Percentiles rank a stretch among this genome's conserved stretches.
phyloP scores from a whole-genome alignment of 169 alveolate genomes.

The Neospora caninum region DNA sequence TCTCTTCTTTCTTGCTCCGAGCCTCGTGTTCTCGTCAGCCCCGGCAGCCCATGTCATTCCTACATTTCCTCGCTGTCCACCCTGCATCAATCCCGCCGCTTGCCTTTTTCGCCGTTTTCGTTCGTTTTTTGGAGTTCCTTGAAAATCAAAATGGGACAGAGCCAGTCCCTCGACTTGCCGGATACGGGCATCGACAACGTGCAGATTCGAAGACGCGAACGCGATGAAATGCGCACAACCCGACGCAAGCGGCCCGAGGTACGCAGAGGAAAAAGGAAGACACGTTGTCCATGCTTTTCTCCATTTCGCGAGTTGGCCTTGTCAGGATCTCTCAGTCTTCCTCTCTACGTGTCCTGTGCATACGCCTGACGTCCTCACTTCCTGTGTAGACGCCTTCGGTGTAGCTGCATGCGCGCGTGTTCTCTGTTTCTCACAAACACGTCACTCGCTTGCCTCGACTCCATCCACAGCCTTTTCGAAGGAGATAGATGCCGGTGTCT shows the following conservation, averaged over 20 bases:
- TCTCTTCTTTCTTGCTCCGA: neutral
- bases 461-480: too few relatives aligned
- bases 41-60: neutral
- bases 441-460: too few relatives aligned
- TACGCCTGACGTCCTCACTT: too few relatives aligned
- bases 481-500: too few relatives aligned
- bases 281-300: neutral
- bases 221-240: neutral
- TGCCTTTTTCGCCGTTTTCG: neutral
- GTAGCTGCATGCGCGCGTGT: neutral
- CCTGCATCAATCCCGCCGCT: neutral
- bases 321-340: neutral
- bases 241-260: neutral
- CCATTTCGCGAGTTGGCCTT: neutral
- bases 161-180: neutral
- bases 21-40: too few relatives aligned
- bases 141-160: constrained; percentile 20
- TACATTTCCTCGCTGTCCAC: neutral
- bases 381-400: neutral
- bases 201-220: constrained; percentile 1
- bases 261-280: neutral
- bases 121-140: neutral
- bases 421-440: neutral
- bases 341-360: too few relatives aligned
- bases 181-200: neutral